phyloP scores from a whole-genome alignment of 225 moss, liverwort and hornwort genomes.

The Antitrichia curtipendula region DNA sequence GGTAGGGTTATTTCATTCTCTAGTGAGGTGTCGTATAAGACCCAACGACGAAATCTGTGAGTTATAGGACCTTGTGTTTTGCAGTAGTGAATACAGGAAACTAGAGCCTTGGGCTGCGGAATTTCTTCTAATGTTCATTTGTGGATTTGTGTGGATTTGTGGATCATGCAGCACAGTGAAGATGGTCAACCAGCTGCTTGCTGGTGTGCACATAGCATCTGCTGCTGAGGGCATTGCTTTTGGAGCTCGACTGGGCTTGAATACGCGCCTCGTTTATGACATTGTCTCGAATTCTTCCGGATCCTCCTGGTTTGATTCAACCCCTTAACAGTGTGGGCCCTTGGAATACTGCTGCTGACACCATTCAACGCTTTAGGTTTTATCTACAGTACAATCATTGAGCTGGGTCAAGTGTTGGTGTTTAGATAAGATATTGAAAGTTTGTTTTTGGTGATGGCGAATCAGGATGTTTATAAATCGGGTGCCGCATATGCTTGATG shows the following conservation, averaged over 20 bases:
- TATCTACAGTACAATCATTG: background rate
- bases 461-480: conserved; percentile 94
- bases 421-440: background rate
- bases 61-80: background rate
- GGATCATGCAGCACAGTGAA: conserved; percentile 73
- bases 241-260: conserved; percentile 72
- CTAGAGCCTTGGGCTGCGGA: background rate
- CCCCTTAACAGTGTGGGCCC: background rate
- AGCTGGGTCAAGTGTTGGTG: background rate
- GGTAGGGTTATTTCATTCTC: background rate
- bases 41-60: background rate
- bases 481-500: conserved; percentile 93
- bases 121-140: background rate
- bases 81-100: background rate
- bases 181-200: conserved; percentile 96
- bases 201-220: conserved; percentile 83
- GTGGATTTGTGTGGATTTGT: background rate
- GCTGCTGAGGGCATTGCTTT: conserved; percentile 93
- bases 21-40: background rate
- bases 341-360: background rate
- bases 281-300: conserved; percentile 58
- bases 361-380: background rate
- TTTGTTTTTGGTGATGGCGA: background rate
- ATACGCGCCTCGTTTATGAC: conserved; percentile 58
- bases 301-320: conserved; percentile 61